These are phyloP conservation scores for Epichloe sylvatica DNA, from an alignment of 2,329 filamentous ascomycete species.

Conservation along the genomic window DNA sequence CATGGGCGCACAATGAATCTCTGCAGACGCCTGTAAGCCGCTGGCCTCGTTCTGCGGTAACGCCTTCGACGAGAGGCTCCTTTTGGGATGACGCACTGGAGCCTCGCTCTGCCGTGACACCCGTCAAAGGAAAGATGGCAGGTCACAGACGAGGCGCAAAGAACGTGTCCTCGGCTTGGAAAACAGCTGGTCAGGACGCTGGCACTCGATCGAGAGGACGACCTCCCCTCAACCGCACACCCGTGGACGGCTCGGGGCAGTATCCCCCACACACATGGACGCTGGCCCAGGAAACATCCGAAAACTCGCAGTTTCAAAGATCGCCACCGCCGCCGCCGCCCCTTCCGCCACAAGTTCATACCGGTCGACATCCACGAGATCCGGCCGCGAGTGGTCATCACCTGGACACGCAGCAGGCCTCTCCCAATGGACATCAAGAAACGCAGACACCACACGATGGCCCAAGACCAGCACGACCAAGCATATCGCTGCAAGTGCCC, in stretches of 20 bases:
- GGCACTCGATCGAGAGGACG: slow-evolving; percentile 64
- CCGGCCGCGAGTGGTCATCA: background rate
- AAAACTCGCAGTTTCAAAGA: too few relatives aligned
- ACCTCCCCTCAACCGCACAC: slow-evolving; percentile 53
- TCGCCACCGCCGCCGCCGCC: too few relatives aligned
- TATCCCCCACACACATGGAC: too few relatives aligned
- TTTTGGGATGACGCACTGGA: slow-evolving; percentile 47
- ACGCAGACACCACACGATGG: slow-evolving; percentile 7
- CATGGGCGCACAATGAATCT: slow-evolving; percentile 29
- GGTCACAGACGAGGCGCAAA: slow-evolving; percentile 56
- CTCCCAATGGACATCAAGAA: slow-evolving; percentile 2
- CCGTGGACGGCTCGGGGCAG: too few relatives aligned
- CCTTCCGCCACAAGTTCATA: too few relatives aligned
- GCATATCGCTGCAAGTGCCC: slow-evolving; percentile 27
- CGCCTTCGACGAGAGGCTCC: slow-evolving; percentile 41
- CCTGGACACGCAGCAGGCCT: background rate
- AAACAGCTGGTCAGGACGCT: slow-evolving; percentile 45
- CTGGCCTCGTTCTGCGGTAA: slow-evolving; percentile 68
- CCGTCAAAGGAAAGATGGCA: slow-evolving; percentile 38
- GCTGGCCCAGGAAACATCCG: too few relatives aligned
- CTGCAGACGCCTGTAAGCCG: slow-evolving; percentile 50
- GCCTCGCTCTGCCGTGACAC: slow-evolving; percentile 61
- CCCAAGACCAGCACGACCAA: slow-evolving; percentile 20
- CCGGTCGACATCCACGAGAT: background rate
- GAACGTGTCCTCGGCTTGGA: slow-evolving; percentile 85